Evolutionary conservation across 257 asterid species (phyloP).

Genomic region (Petunia secreta): DNA sequence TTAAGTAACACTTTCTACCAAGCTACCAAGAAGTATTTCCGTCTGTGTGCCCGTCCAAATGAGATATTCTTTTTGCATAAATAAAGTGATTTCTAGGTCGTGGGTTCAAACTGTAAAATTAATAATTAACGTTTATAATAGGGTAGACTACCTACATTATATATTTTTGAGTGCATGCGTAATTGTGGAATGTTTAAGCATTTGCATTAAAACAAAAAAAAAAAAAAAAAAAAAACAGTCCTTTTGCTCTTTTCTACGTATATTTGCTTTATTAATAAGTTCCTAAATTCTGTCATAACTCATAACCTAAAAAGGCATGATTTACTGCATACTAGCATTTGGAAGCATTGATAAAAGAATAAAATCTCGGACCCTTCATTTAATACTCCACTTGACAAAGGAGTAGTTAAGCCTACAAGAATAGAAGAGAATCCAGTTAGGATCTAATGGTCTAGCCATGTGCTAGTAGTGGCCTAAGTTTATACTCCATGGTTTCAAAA

Average conservation of each 20-base stretch:
- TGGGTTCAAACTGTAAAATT: too few species aligned
- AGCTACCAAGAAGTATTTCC: not conserved
- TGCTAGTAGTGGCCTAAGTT: not conserved
- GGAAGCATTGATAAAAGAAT: constrained; percentile 20
- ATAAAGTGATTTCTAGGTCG: too few species aligned
- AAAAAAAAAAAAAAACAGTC: not conserved
- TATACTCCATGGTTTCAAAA: too few species aligned
- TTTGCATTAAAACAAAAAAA: too few species aligned
- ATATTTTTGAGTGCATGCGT: too few species aligned
- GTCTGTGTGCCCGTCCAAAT: not conserved
- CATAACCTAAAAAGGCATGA: not conserved
- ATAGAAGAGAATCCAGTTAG: constrained; percentile 32
- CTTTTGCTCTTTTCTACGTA: not conserved
- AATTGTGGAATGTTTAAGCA: too few species aligned
- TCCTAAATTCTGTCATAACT: not conserved
- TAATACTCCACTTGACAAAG: constrained; percentile 19
- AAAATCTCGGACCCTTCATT: constrained; percentile 16
- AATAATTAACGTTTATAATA: too few species aligned
- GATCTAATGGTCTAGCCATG: constrained; percentile 30
- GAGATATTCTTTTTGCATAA: too few species aligned
- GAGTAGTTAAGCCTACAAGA: constrained; percentile 32
- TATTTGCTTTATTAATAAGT: not conserved
- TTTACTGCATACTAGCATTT: not conserved
- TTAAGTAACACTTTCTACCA: not conserved
- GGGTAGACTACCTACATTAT: too few species aligned